These are phyloP conservation scores for Oryza australiensis DNA, from an alignment of 176 grass and related monocot species.

Conservation along the genomic window DNA sequence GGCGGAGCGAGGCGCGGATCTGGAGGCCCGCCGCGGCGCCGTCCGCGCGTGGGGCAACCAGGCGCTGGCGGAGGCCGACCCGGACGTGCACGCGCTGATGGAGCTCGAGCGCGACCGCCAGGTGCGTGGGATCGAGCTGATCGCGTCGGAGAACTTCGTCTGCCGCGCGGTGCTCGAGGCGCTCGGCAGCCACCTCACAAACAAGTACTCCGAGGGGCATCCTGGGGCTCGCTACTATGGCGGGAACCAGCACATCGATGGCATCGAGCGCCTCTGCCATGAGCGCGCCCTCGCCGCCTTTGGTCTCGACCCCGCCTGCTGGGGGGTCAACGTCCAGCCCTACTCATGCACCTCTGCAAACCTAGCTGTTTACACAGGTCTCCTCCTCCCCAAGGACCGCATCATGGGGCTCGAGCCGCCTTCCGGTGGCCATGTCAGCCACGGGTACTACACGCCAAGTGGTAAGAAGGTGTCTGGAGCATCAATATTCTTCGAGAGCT, in stretches of 20 bases:
- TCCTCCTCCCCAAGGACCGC: constrained; percentile 81
- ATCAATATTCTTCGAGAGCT: constrained; percentile 95
- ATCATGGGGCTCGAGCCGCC: constrained; percentile 98
- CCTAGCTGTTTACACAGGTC: constrained; percentile 82
- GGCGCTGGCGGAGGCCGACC: constrained; percentile 70
- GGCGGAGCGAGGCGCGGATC: constrained; percentile 35
- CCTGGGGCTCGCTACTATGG: constrained; percentile 83
- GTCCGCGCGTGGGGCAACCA: constrained; percentile 84
- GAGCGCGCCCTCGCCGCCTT: constrained; percentile 72
- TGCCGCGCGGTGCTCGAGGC: constrained; percentile 94
- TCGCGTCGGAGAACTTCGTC: constrained; percentile 96
- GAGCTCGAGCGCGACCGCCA: constrained; percentile 78
- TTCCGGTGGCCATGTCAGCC: constrained; percentile 94
- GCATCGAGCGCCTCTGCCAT: constrained; percentile 84
- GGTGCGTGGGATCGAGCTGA: constrained; percentile 90
- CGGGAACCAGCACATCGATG: constrained; percentile 90
- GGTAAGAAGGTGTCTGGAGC: constrained; percentile 95
- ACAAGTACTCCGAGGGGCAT: constrained; percentile 92
- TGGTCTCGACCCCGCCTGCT: constrained; percentile 61
- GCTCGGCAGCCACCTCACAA: constrained; percentile 97
- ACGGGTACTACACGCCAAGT: constrained; percentile 81
- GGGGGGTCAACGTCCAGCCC: constrained; percentile 93
- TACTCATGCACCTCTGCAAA: constrained; percentile 98
- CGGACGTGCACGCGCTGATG: constrained; percentile 79
- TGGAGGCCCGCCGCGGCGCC: constrained; percentile 54